Evolutionary conservation across 192 early-diverging fungal species (phyloP), one percentile per base, ranked within the genome.

Genomic region (Backusella westeae): DNA sequence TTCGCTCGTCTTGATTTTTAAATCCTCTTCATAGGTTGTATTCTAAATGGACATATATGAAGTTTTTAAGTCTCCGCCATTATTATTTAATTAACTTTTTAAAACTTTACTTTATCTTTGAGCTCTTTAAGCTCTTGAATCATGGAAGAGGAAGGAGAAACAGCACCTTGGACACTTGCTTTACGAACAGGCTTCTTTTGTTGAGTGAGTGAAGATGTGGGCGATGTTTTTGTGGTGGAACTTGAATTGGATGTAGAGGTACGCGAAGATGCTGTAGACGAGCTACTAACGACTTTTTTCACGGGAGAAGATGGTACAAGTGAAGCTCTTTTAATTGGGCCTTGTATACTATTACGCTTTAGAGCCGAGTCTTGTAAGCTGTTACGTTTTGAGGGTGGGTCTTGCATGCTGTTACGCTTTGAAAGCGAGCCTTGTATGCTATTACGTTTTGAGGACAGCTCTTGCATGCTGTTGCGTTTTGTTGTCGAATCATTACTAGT

Each of bases 51-150:
- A 49, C 7, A 49, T 8, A n/a, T 49, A 49, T 26, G 10, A 63
- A 63, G 23, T 29, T 49, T 49, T 63, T 63, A 63, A 63, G 56
- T 63, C 56, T 63, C 56, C 56, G 56, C 56, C 9, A 63, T 26
- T 26, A 63, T 63, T 63, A 14, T 29, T 63, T 63, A 63, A 63
- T 63, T 63, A 63, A 63, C 56, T 29, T 63, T 59, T 29, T 63
- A 29, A 12, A 29, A 14, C 10, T 29, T 39, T 63, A 63, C 56
- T 12, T 63, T 63, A 29, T 63, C 56, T 63, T 29, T 63, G 12
- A 63, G 56, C 56, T 63, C 56, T 63, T 63, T 63, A 63, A 63
- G 56, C 1, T 63, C 56, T 63, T 63, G 56, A 63, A 63, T 63
- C 56, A 63, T 63, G 23, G 56, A 63, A 63, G 56, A 59, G 23